A percentile compares a stretch with the other conserved stretches of the same genome.
Conservation (phyloP, 1,139 yeast species). For the Kodamaea arcana region DNA sequence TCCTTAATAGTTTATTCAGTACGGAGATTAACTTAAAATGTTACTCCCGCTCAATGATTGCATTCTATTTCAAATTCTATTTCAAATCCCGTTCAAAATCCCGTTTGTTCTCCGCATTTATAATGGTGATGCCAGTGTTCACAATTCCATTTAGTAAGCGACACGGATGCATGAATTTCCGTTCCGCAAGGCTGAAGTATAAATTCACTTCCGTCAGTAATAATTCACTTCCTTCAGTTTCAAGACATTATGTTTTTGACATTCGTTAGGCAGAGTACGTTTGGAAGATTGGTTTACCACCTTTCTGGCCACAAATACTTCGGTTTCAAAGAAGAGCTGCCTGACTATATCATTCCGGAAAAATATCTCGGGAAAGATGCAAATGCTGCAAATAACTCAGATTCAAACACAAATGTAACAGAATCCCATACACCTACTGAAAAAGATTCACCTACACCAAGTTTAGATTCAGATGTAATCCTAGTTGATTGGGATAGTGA, state of each 20-base stretch:
- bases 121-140: background rate
- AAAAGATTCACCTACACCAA: background rate
- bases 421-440: background rate
- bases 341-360: conserved; percentile 31
- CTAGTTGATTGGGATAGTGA: conserved; percentile 43
- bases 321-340: conserved; percentile 28
- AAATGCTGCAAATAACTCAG: background rate
- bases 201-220: background rate
- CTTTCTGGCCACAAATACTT: conserved; percentile 28
- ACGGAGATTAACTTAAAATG: no score
- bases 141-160: background rate
- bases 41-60: no score
- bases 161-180: background rate
- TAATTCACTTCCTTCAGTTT: background rate
- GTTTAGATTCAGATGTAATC: conserved; percentile 4
- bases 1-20: no score
- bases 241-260: conserved; percentile 2
- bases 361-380: conserved; percentile 17
- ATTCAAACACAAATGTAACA: background rate
- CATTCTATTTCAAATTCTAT: no score
- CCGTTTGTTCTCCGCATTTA: background rate
- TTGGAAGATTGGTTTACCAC: conserved; percentile 31
- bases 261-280: conserved; percentile 30
- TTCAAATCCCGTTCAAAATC: no score
- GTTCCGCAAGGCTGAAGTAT: background rate